Evolutionary conservation across 345 rosid species (phyloP).

Genomic region (Salix arbutifolia): DNA sequence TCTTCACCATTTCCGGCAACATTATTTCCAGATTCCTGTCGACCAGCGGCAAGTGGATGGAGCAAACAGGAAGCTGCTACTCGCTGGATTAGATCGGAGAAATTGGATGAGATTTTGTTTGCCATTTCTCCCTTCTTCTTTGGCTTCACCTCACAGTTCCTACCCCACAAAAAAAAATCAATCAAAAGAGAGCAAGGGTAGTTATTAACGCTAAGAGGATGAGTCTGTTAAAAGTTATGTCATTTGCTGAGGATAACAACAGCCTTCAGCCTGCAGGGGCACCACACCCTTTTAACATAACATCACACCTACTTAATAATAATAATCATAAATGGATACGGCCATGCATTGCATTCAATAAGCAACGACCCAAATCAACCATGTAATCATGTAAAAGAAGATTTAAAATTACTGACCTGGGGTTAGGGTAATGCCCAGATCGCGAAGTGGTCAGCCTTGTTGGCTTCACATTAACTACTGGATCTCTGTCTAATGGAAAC

Average conservation of each 20-base stretch:
- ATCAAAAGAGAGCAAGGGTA: background rate
- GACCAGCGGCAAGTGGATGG: constrained; percentile 68
- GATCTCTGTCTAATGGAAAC: constrained; percentile 43
- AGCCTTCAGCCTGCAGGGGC: too few species aligned
- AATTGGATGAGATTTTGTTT: constrained; percentile 64
- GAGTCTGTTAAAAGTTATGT: too few species aligned
- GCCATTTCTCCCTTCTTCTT: constrained; percentile 61
- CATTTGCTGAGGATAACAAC: too few species aligned
- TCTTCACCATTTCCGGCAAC: constrained; percentile 26
- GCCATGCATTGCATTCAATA: too few species aligned
- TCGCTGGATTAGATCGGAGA: constrained; percentile 84
- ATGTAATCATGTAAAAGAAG: too few species aligned
- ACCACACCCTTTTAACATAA: too few species aligned
- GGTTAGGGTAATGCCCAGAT: constrained; percentile 24
- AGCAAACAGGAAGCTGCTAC: constrained; percentile 83
- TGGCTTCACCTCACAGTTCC: constrained; percentile 30
- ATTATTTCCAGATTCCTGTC: constrained; percentile 40
- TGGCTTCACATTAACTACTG: background rate
- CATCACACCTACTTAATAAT: too few species aligned
- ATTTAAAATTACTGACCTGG: background rate
- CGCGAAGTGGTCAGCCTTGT: constrained; percentile 31
- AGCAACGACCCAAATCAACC: too few species aligned
- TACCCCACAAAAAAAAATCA: background rate
- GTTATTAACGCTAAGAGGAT: background rate
- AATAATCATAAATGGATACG: too few species aligned